Conservation (phyloP, 257 asterid species). For the Echium plantagineum region DNA sequence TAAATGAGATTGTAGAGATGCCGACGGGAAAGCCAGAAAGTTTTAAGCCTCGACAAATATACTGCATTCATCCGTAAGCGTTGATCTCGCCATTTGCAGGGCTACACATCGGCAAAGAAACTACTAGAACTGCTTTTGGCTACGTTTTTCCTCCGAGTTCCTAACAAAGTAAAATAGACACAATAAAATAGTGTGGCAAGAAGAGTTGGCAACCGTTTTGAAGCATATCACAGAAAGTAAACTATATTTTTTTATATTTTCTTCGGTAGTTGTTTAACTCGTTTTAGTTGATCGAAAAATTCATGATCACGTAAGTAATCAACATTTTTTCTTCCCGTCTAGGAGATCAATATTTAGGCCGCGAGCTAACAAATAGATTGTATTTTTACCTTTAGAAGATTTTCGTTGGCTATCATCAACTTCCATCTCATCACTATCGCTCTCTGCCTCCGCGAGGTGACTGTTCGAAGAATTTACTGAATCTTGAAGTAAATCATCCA, state of each 20-base stretch:
- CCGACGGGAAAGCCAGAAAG: too few relatives aligned
- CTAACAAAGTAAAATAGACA: constrained; percentile 21
- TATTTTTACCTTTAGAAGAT: constrained; percentile 54
- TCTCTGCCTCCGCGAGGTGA: constrained; percentile 34
- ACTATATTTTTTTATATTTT: too few relatives aligned
- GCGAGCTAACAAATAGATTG: neutral
- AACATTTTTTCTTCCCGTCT: too few relatives aligned
- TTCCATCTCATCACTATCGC: constrained; percentile 62
- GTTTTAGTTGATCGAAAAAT: too few relatives aligned
- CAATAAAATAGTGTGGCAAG: too few relatives aligned
- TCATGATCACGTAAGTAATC: too few relatives aligned
- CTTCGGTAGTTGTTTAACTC: too few relatives aligned
- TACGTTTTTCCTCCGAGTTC: constrained; percentile 43
- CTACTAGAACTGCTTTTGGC: constrained; percentile 33
- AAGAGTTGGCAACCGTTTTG: too few relatives aligned
- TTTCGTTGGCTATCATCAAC: constrained; percentile 41
- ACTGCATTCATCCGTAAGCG: too few relatives aligned
- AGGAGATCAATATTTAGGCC: too few relatives aligned
- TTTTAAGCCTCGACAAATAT: too few relatives aligned
- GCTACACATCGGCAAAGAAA: constrained; percentile 58
- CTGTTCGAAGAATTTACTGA: constrained; percentile 26
- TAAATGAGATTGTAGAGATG: neutral
- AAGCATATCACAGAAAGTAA: too few relatives aligned
- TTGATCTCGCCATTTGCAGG: neutral
- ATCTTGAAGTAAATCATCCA: constrained; percentile 58